Conservation (phyloP, 352 stramenopile species). For the Phytopythium litorale region DNA sequence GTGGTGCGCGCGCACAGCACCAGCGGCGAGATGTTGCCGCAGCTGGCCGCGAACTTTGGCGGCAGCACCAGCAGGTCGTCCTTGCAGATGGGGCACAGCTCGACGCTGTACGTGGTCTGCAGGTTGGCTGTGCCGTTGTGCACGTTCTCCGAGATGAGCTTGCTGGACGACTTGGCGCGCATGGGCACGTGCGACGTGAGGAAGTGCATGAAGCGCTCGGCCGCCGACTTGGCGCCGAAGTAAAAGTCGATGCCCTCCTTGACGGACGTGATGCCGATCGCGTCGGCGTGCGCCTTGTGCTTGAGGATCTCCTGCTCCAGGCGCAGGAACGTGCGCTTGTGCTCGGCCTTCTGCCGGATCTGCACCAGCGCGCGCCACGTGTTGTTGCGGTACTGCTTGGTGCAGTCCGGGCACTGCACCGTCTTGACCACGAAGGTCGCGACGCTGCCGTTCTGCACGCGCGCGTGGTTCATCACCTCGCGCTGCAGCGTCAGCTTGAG, state of each 20-base stretch:
- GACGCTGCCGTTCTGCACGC: constrained; percentile 64
- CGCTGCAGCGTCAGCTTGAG: constrained; percentile 63
- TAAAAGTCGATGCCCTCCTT: constrained; percentile 85
- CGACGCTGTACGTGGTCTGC: constrained; percentile 64
- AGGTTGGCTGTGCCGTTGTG: constrained; percentile 61
- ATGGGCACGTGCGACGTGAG: constrained; percentile 56
- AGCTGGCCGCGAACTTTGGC: constrained; percentile 50
- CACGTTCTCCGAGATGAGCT: constrained; percentile 74
- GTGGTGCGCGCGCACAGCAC: constrained; percentile 63
- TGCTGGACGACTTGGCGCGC: constrained; percentile 62
- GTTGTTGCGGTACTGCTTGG: constrained; percentile 65
- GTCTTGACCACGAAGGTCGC: constrained; percentile 63
- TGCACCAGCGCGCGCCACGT: constrained; percentile 69
- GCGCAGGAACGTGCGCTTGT: constrained; percentile 72
- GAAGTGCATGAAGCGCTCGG: constrained; percentile 65
- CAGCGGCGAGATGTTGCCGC: constrained; percentile 59
- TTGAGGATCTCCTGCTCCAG: constrained; percentile 78
- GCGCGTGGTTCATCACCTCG: constrained; percentile 66
- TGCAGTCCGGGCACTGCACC: constrained; percentile 70
- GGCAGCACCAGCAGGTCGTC: constrained; percentile 69
- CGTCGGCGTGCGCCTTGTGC: constrained; percentile 58
- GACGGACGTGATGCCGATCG: constrained; percentile 51
- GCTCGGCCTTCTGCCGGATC: constrained; percentile 68
- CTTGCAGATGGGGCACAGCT: constrained; percentile 72
- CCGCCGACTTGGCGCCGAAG: constrained; percentile 51